Evolutionary conservation across 768 basidiomycete species (phyloP), one percentile per base, ranked within the genome.

Genomic region (Termitomyces sp.): DNA sequence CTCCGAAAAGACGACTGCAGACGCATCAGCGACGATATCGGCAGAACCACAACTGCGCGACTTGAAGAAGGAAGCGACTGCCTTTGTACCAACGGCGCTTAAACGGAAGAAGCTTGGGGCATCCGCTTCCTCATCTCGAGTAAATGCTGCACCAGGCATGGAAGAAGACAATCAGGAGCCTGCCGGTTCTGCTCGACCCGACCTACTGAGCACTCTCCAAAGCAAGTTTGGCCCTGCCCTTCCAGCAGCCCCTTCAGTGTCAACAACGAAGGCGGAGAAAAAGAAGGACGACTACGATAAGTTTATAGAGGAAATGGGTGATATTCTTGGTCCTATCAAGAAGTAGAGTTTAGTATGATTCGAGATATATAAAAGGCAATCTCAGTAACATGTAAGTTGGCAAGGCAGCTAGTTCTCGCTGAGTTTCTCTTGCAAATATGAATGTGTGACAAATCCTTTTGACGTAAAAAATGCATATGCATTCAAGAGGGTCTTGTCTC

Each of bases 31-130:
- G 1, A 89, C 83, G 2, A 86, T 98, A 52, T 87, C 84, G 22
- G 94, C 95, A 2, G 93, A 79, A 45, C 93, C 97, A 4, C 81
- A 93, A 68, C 72, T 99, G 51, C 89, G 96, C 14, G 93, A 99
- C 72, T 78, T 98, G 60, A 93, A 95, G 76, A 95, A 93, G 72
- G 97, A 99, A 70, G 89, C 91, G 9, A 96, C 93, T 0, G 85
- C 91, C 0, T 98, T 99, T 66, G 84, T 98, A 4, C 97, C 97
- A 4, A 69, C 87, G 2, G 79, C 89, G 3, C 73, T 96, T 52
- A 93, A 92, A 71, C 84, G 91, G 47, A 94, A 89, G 72, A 88
- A 81, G 59, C 72, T 74, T 37, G 69, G 69, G 20, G 65, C 69
- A 4, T 64, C 73, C 13, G 65, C 64, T 26, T 58, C 76, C 5